Evolutionary conservation across 306 rosid genomes (phyloP).

Genomic region (Ormosia emarginata): DNA sequence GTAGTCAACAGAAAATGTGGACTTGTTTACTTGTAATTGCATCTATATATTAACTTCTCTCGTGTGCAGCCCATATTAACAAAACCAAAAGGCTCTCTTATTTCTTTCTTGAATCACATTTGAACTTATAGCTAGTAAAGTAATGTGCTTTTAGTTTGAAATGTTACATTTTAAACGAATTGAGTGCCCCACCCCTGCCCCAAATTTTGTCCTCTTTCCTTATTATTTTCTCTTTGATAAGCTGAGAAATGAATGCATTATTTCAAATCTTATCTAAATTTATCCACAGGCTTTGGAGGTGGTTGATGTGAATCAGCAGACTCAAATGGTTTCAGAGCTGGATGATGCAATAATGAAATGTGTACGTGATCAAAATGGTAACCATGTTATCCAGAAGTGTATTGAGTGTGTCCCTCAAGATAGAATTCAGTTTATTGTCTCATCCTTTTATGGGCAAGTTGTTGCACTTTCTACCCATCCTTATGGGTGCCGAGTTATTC

Average conservation of each 20-base stretch:
- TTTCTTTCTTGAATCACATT: not conserved
- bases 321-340: conserved; percentile 88
- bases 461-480: conserved; percentile 91
- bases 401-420: conserved; percentile 91
- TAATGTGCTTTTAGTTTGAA: not conserved
- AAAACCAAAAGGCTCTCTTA: not conserved
- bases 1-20: no score
- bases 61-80: no score
- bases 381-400: conserved; percentile 92
- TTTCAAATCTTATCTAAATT: conserved; percentile 16
- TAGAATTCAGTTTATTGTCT: conserved; percentile 77
- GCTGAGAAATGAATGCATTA: not conserved
- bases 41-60: no score
- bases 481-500: conserved; percentile 96
- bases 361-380: conserved; percentile 94
- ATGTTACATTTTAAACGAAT: not conserved
- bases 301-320: conserved; percentile 73
- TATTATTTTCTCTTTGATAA: conserved; percentile 5
- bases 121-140: not conserved
- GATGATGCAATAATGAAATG: conserved; percentile 87
- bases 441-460: conserved; percentile 93
- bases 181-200: not conserved
- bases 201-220: not conserved
- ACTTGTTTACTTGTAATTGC: no score
- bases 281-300: conserved; percentile 84